phyloP scores from a whole-genome alignment of 129 eudicot genomes.

The Kitagawia praeruptora region DNA sequence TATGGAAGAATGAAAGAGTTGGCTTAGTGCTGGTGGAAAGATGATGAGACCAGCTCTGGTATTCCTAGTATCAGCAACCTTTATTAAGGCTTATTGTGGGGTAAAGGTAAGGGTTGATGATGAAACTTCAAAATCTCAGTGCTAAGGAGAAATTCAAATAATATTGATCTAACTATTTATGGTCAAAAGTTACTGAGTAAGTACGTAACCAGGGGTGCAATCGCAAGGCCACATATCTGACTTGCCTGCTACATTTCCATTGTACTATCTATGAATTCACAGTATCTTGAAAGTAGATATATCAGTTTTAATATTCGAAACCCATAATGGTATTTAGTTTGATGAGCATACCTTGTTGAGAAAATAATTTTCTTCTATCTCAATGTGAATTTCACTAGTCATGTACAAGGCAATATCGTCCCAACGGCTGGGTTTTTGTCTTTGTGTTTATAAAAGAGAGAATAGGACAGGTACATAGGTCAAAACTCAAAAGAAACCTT shows the following conservation, averaged over 20 bases:
- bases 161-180: neutral
- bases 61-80: too few relatives aligned
- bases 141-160: neutral
- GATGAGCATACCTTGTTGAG: neutral
- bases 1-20: too few relatives aligned
- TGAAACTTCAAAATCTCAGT: conserved; percentile 13
- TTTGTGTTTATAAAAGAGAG: too few relatives aligned
- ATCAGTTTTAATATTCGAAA: neutral
- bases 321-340: neutral
- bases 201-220: neutral
- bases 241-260: neutral
- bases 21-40: too few relatives aligned
- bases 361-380: neutral
- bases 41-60: too few relatives aligned
- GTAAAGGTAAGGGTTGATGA: conserved; percentile 45
- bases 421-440: too few relatives aligned
- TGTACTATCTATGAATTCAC: neutral
- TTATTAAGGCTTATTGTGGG: conserved; percentile 47
- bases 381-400: neutral
- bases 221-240: neutral
- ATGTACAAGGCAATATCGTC: neutral
- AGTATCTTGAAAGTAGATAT: neutral
- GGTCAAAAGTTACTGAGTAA: neutral
- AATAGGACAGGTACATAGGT: too few relatives aligned
- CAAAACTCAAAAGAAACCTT: too few relatives aligned